Conservation (phyloP, 192 early-diverging fungal genomes). For the Umbelopsis sp. region DNA sequence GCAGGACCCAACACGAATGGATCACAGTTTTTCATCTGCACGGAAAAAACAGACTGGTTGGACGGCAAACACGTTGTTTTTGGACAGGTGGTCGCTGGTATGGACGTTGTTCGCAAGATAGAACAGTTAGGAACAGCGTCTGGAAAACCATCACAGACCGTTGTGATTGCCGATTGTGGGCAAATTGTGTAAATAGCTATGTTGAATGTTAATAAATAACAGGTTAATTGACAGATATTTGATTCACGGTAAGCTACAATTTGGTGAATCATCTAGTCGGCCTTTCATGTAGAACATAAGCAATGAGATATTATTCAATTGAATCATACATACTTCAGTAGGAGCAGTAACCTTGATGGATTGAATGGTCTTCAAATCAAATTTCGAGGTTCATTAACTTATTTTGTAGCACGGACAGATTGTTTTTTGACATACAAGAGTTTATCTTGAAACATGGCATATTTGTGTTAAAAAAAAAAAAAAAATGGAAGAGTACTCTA, state of each 20-base stretch:
- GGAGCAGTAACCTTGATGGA: too few relatives aligned
- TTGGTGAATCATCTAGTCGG: neutral
- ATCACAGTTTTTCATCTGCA: constrained; percentile 93
- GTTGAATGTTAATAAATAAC: neutral
- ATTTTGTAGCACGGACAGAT: too few relatives aligned
- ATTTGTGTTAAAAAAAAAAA: neutral
- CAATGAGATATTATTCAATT: too few relatives aligned
- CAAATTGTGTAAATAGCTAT: constrained; percentile 29
- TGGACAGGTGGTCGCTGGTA: constrained; percentile 64
- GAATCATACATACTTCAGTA: too few relatives aligned
- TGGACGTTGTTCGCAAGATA: constrained; percentile 50
- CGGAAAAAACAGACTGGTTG: constrained; percentile 77
- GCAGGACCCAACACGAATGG: constrained; percentile 85
- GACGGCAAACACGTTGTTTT: constrained; percentile 88
- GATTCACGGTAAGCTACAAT: neutral
- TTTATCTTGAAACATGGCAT: constrained; percentile 7
- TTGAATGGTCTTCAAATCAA: too few relatives aligned
- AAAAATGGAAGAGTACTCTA: constrained; percentile 6
- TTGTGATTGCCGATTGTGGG: constrained; percentile 43
- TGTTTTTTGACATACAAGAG: neutral
- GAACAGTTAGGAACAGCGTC: constrained; percentile 34
- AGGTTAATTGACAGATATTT: too few relatives aligned
- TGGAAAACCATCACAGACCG: constrained; percentile 41
- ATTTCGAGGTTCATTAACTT: too few relatives aligned
- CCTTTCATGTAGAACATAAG: too few relatives aligned